Evolutionary conservation across 345 rosid genomes (phyloP).

Genomic region (Erodium maritimum): DNA sequence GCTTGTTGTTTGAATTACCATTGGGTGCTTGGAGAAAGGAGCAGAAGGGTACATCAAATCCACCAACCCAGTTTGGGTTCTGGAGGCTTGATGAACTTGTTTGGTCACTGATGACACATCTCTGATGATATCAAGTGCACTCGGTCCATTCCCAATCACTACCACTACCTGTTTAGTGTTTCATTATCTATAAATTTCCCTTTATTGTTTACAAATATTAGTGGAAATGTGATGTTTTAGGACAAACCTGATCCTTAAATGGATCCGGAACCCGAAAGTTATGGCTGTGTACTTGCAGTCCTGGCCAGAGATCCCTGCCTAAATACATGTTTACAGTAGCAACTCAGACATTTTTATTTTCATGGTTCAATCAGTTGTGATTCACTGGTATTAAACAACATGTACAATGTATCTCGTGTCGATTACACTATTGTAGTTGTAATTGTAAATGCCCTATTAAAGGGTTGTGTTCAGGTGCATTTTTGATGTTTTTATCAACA

Average conservation of each 20-base stretch:
- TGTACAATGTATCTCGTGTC: too few species aligned
- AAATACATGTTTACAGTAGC: too few species aligned
- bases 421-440: too few species aligned
- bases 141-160: conserved; percentile 5
- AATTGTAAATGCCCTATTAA: too few species aligned
- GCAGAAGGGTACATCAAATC: neutral
- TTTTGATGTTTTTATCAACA: too few species aligned
- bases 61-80: neutral
- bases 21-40: neutral
- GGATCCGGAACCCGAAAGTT: conserved; percentile 12
- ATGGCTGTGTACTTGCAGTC: conserved; percentile 17
- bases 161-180: neutral
- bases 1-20: too few species aligned
- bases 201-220: too few species aligned
- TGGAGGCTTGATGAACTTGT: conserved; percentile 1
- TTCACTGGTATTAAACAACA: too few species aligned
- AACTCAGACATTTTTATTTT: too few species aligned
- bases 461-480: too few species aligned
- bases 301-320: conserved; percentile 3
- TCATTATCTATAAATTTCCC: neutral
- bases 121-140: conserved; percentile 1
- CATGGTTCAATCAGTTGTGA: too few species aligned
- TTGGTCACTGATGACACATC: neutral
- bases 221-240: neutral
- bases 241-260: conserved; percentile 8